Evolutionary conservation across 2,329 filamentous ascomycete species (phyloP).

Genomic region (Microdochium bolleyi): DNA sequence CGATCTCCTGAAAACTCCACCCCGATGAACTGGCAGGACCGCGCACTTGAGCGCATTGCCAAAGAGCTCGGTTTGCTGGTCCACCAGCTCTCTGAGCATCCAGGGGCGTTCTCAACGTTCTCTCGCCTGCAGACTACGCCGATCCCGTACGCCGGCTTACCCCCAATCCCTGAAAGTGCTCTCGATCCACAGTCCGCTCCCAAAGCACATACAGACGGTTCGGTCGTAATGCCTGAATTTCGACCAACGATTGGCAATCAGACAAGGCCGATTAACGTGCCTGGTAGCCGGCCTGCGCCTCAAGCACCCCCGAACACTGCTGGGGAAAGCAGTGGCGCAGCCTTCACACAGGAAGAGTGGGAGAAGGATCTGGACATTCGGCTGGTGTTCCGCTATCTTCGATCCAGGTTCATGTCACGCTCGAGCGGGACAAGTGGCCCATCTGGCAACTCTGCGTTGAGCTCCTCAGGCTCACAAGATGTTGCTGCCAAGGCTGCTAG

Average conservation of each 20-base stretch:
- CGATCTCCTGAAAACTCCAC: constrained; percentile 37
- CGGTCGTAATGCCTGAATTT: constrained; percentile 35
- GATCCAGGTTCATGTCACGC: constrained; percentile 60
- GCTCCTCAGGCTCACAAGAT: constrained; percentile 49
- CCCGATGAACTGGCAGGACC: constrained; percentile 60
- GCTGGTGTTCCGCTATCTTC: constrained; percentile 83
- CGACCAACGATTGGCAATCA: constrained; percentile 35
- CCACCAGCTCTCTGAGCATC: constrained; percentile 75
- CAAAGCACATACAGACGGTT: constrained; percentile 39
- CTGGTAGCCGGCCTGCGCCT: constrained; percentile 1
- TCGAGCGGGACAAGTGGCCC: constrained; percentile 32
- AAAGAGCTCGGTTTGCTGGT: constrained; percentile 80
- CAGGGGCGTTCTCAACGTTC: constrained; percentile 83
- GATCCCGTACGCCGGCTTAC: constrained; percentile 72
- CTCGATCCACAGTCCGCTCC: constrained; percentile 20
- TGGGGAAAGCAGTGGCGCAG: constrained; percentile 8
- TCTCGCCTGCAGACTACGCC: constrained; percentile 53
- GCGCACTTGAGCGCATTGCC: constrained; percentile 75
- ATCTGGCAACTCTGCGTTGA: constrained; percentile 36
- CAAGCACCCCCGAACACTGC: neutral
- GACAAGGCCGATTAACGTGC: constrained; percentile 17
- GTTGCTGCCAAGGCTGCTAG: constrained; percentile 70
- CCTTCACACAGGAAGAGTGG: constrained; percentile 75
- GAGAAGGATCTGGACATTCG: constrained; percentile 85
- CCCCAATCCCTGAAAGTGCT: constrained; percentile 49